Evolutionary conservation across 208 protist species (phyloP).

Genomic region (Wallacemonas sp.): DNA sequence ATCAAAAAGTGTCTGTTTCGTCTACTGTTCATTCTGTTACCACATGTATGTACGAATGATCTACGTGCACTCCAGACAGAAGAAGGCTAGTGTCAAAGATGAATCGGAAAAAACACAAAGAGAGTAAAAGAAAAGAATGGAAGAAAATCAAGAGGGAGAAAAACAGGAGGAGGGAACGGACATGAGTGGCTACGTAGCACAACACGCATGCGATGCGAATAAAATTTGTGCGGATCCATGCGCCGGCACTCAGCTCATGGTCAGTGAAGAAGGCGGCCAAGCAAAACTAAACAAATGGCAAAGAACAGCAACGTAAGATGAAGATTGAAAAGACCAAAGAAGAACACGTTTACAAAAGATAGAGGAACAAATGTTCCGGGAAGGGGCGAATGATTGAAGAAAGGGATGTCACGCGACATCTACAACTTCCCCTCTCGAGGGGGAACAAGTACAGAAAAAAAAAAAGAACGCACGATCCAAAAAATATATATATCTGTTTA

Average conservation of each 20-base stretch:
- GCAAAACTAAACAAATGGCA: neutral
- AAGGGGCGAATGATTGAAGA: neutral
- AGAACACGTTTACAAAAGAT: too few species aligned
- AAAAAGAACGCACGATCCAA: neutral
- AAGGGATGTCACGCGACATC: too few species aligned
- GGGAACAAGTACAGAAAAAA: neutral
- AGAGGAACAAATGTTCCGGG: neutral
- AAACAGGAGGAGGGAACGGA: neutral
- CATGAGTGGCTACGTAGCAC: neutral
- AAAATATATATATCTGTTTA: slow-evolving; percentile 1
- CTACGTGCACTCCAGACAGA: neutral
- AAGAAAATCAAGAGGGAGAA: slow-evolving; percentile 6
- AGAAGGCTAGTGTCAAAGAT: neutral
- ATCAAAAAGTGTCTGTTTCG: too few species aligned
- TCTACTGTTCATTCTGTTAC: too few species aligned
- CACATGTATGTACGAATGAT: too few species aligned
- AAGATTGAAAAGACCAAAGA: too few species aligned
- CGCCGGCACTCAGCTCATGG: too few species aligned
- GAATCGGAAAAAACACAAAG: neutral
- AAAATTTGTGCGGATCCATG: too few species aligned
- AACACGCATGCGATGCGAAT: too few species aligned
- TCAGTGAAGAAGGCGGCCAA: neutral
- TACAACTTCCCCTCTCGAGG: too few species aligned
- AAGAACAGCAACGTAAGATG: too few species aligned
- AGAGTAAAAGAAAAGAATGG: neutral